phyloP scores from a whole-genome alignment of 306 rosid species.

The Quercus suber region DNA sequence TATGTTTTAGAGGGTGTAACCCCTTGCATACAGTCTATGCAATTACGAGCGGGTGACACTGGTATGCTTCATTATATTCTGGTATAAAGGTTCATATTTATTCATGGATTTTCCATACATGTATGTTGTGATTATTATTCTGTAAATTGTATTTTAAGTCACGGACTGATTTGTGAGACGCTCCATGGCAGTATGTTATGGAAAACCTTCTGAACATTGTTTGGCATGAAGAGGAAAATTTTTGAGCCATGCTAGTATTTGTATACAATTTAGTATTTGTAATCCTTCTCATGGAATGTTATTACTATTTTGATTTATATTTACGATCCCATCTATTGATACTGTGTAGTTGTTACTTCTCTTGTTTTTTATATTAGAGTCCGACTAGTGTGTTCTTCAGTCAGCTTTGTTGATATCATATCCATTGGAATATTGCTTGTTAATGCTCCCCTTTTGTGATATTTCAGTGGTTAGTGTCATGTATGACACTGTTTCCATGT shows the following conservation, averaged over 20 bases:
- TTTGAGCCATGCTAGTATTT: background rate
- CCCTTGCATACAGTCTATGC: conserved; percentile 99
- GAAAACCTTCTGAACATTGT: background rate
- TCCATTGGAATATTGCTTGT: background rate
- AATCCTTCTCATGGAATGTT: background rate
- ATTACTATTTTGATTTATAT: background rate
- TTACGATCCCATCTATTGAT: background rate
- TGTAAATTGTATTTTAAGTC: background rate
- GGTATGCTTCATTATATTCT: conserved; percentile 50
- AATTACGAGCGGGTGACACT: conserved; percentile 87
- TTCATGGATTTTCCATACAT: background rate
- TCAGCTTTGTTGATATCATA: background rate
- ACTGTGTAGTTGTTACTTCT: background rate
- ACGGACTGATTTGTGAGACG: background rate
- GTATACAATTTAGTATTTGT: background rate
- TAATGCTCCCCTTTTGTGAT: too few species aligned
- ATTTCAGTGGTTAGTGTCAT: too few species aligned
- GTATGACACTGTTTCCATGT: too few species aligned
- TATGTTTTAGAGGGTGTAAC: conserved; percentile 98
- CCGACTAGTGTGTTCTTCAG: background rate
- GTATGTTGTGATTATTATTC: background rate
- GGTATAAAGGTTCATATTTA: background rate
- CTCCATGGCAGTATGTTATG: background rate
- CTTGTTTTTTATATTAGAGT: background rate
- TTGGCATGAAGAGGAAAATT: background rate